Conservation (phyloP, 441 rosid species). For the Croton setiger region DNA sequence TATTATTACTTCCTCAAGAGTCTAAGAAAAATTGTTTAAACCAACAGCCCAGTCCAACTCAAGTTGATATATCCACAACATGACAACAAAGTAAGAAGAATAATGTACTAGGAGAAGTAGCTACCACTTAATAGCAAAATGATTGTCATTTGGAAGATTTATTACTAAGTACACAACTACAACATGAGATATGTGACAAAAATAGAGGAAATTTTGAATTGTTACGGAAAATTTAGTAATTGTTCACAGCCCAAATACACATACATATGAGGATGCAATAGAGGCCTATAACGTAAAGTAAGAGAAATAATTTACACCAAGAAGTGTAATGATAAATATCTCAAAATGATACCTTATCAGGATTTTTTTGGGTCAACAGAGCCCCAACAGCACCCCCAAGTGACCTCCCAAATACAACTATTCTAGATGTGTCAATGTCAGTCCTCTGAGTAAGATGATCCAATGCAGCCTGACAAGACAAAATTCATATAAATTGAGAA, state of each 20-base stretch:
- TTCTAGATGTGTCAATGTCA: slow-evolving; percentile 86
- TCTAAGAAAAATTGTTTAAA: no score
- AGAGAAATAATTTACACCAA: neutral
- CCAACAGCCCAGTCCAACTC: neutral
- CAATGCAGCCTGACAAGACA: slow-evolving; percentile 73
- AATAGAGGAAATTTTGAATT: no score
- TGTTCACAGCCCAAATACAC: neutral
- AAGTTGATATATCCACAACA: neutral
- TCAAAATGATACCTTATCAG: slow-evolving; percentile 60
- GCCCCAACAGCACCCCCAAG: slow-evolving; percentile 99
- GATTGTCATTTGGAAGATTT: neutral
- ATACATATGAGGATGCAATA: neutral
- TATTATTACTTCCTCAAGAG: neutral
- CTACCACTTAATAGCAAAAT: neutral
- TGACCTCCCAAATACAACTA: slow-evolving; percentile 93
- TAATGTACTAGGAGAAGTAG: neutral
- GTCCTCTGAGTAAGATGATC: slow-evolving; percentile 86
- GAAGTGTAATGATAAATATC: neutral
- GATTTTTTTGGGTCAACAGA: slow-evolving; percentile 77
- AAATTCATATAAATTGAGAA: slow-evolving; percentile 20
- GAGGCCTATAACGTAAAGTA: neutral
- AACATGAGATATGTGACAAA: neutral
- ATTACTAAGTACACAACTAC: neutral
- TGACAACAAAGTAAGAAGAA: neutral
- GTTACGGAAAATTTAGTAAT: neutral